phyloP scores from a whole-genome alignment of 108 stramenopile genomes.

The Thalassiosira profunda region DNA sequence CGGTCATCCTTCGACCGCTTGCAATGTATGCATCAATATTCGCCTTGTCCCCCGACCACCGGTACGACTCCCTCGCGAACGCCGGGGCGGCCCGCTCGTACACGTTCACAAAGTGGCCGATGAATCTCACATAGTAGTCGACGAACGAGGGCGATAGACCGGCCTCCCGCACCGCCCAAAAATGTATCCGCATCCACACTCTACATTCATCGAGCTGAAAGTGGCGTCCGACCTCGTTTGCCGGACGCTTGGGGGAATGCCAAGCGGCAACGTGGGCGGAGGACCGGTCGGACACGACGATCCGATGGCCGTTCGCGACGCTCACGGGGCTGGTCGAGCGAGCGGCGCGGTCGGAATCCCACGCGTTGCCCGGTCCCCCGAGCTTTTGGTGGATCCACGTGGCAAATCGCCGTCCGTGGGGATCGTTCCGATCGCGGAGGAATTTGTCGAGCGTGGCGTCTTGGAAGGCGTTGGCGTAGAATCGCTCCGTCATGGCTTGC shows the following conservation, averaged over 20 bases:
- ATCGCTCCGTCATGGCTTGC: constrained; percentile 51
- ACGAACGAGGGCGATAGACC: constrained; percentile 61
- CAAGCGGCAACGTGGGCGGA: constrained; percentile 80
- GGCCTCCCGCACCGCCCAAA: constrained; percentile 66
- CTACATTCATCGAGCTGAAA: constrained; percentile 71
- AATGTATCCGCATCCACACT: constrained; percentile 82
- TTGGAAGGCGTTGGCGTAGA: constrained; percentile 65
- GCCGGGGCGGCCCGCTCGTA: constrained; percentile 60
- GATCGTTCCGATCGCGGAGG: constrained; percentile 67
- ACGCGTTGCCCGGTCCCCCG: constrained; percentile 56
- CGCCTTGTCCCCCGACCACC: constrained; percentile 60
- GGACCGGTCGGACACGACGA: constrained; percentile 67
- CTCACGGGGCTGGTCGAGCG: constrained; percentile 20
- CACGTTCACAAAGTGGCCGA: constrained; percentile 74
- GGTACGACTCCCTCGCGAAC: constrained; percentile 66
- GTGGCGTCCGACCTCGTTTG: constrained; percentile 53
- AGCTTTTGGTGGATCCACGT: constrained; percentile 81
- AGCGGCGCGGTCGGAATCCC: constrained; percentile 60
- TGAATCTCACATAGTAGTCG: constrained; percentile 76
- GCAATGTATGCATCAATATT: constrained; percentile 58
- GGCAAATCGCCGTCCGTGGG: constrained; percentile 69
- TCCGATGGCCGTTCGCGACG: constrained; percentile 8
- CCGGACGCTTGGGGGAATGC: constrained; percentile 64
- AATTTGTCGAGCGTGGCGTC: constrained; percentile 70
- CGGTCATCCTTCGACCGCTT: constrained; percentile 55